These are phyloP conservation scores for Aureobasidium sp. DNA, from an alignment of 2,329 filamentous ascomycete species.

Conservation along the genomic window DNA sequence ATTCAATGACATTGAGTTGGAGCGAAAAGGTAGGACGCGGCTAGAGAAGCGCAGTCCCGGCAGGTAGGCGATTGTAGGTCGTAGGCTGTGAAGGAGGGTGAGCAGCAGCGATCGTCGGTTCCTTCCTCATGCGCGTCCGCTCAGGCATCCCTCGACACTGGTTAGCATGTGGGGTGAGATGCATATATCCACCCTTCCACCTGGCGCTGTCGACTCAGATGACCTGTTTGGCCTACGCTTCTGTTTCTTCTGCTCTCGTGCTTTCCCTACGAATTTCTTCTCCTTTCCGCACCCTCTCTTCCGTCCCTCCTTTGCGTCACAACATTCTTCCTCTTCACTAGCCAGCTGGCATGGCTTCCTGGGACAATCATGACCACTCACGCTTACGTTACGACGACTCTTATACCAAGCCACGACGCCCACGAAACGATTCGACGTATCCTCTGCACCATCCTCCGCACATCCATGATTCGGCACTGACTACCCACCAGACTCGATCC, in stretches of 20 bases:
- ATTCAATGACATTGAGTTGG: not conserved
- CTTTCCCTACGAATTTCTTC: not conserved
- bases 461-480: conserved; percentile 17
- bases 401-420: conserved; percentile 13
- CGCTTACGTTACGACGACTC: conserved; percentile 12
- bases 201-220: not conserved
- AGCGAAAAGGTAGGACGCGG: not conserved
- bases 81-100: not conserved
- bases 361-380: conserved; percentile 18
- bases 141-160: not conserved
- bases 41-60: not conserved
- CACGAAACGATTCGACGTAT: conserved; percentile 18
- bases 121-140: conserved; percentile 7
- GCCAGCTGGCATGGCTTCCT: conserved; percentile 19
- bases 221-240: not conserved
- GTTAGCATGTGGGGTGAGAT: conserved; percentile 12
- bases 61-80: not conserved
- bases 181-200: not conserved
- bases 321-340: not conserved
- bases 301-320: not conserved
- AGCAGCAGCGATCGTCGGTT: not conserved
- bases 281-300: not conserved
- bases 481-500: conserved; percentile 17
- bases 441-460: not conserved
- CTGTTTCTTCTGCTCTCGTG: not conserved